Evolutionary conservation across 2,329 filamentous ascomycete genomes (phyloP).

Genomic region (Paraphaeosphaeria minitans): DNA sequence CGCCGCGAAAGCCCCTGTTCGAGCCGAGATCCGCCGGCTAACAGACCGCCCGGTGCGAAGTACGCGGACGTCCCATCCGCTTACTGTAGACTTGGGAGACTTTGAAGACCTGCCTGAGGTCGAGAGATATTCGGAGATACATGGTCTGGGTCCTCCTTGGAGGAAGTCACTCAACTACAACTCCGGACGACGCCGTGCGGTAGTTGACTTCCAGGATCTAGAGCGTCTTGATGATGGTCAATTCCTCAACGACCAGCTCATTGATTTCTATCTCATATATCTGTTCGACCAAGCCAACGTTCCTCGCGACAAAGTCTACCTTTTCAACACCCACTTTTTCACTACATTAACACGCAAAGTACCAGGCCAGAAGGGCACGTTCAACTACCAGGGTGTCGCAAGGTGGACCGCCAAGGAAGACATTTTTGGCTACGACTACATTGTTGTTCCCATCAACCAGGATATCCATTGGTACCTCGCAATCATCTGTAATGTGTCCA

Average conservation of each 20-base stretch:
- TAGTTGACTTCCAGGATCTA: conserved; percentile 75
- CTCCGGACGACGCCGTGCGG: conserved; percentile 64
- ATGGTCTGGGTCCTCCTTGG: conserved; percentile 39
- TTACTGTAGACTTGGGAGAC: neutral
- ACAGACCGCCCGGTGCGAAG: conserved; percentile 2
- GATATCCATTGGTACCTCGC: conserved; percentile 88
- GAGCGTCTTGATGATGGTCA: conserved; percentile 79
- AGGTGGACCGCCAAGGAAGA: conserved; percentile 88
- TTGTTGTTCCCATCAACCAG: conserved; percentile 92
- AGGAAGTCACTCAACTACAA: conserved; percentile 65
- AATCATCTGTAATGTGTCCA: conserved; percentile 87
- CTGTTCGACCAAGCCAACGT: conserved; percentile 44
- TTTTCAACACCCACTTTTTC: conserved; percentile 95
- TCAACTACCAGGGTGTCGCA: conserved; percentile 85
- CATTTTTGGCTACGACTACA: conserved; percentile 83
- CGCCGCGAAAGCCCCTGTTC: neutral
- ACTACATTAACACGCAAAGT: conserved; percentile 67
- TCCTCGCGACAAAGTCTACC: conserved; percentile 71
- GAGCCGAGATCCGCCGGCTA: neutral
- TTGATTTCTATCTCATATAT: conserved; percentile 79
- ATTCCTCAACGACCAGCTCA: conserved; percentile 90
- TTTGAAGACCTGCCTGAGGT: conserved; percentile 8
- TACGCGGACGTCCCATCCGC: conserved; percentile 4
- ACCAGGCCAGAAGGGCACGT: conserved; percentile 56
- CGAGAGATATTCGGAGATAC: conserved; percentile 25